Evolutionary conservation across 2,329 filamentous ascomycete genomes (phyloP).

Genomic region (Blastomyces parvus): DNA sequence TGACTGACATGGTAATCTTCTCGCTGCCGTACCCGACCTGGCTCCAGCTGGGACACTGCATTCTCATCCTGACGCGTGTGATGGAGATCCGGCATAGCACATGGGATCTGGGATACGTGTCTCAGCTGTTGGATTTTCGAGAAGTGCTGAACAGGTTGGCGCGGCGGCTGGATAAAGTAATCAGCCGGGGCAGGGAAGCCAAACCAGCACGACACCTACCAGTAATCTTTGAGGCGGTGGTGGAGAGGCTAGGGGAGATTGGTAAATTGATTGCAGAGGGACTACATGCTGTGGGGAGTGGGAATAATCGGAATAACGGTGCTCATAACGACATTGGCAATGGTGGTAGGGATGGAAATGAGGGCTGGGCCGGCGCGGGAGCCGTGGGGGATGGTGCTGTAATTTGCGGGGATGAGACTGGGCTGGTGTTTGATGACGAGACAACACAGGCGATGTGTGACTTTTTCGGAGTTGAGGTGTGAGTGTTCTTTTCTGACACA

Average conservation of each 20-base stretch:
- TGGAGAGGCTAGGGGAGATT: slow-evolving; percentile 2
- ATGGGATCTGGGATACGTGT: not conserved
- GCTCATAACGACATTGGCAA: not conserved
- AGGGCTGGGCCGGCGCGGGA: not conserved
- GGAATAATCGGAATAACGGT: not conserved
- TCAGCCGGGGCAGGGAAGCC: not conserved
- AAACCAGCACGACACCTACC: not conserved
- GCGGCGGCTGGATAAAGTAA: slow-evolving; percentile 1
- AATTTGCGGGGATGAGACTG: not conserved
- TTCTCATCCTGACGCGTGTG: not conserved
- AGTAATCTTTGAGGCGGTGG: not conserved
- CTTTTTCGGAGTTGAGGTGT: not conserved
- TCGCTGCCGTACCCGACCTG: slow-evolving; percentile 2
- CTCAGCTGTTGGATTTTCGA: not conserved
- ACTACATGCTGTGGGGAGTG: not conserved
- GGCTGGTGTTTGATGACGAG: slow-evolving; percentile 2
- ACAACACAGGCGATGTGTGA: not conserved
- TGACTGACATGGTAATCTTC: not conserved
- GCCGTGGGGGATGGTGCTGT: not conserved
- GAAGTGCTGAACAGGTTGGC: not conserved
- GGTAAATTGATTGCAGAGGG: not conserved
- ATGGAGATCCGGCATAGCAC: not conserved
- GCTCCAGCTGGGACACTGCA: slow-evolving; percentile 1
- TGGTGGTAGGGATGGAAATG: not conserved
- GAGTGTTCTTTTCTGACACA: not conserved